Conservation (phyloP, 257 asterid species). For the Solanum virginianum region DNA sequence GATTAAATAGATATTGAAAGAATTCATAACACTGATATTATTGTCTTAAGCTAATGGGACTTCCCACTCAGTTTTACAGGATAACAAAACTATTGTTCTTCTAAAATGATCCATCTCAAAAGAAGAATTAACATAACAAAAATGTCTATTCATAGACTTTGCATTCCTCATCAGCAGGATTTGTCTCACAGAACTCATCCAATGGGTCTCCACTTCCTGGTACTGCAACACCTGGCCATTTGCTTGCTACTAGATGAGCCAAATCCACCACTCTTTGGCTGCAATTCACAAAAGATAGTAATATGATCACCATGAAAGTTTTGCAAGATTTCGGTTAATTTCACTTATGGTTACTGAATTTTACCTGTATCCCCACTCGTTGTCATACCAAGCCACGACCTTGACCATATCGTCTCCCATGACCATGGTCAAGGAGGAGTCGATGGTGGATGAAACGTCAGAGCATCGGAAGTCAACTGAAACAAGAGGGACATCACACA, state of each 20-base stretch:
- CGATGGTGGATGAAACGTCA: constrained; percentile 72
- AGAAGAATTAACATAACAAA: not conserved
- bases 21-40: not conserved
- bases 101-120: not conserved
- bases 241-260: constrained; percentile 77
- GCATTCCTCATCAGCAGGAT: constrained; percentile 82
- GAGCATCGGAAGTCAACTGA: constrained; percentile 77
- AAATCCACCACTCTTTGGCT: constrained; percentile 92
- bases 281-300: constrained; percentile 3
- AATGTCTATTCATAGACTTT: constrained; percentile 46
- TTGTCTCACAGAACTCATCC: constrained; percentile 71
- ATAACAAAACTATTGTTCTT: not conserved
- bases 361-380: constrained; percentile 98
- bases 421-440: constrained; percentile 87
- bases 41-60: not conserved
- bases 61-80: not conserved
- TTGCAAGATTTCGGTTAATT: not conserved
- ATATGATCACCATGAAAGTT: not conserved
- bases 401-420: constrained; percentile 98
- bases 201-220: constrained; percentile 64
- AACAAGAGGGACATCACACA: constrained; percentile 75
- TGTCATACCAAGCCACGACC: constrained; percentile 98
- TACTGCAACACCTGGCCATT: constrained; percentile 61
- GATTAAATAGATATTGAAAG: not conserved
- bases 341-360: not conserved